Base-by-base conservation (phyloP, 352 stramenopile species). In the Globisporangium viniferum region DNA sequence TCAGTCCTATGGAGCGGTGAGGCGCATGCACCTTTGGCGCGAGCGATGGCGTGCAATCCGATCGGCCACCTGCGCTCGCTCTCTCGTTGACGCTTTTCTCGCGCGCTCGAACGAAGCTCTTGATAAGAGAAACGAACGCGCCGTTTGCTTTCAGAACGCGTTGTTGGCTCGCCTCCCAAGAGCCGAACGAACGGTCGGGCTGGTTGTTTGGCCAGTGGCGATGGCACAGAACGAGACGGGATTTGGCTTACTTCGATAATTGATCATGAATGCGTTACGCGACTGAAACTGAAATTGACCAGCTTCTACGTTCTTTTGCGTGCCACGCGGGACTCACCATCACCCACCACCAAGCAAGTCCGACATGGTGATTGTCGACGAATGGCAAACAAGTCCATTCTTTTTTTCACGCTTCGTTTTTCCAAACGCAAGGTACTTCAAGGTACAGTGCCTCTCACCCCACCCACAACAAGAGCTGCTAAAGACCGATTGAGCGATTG, bases 71-170 rank as follows among this genome's bases (percentile, higher is more conserved):
- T 7, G 15, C 41, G 15, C 15, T 49, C 41, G 15, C 15, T 49
- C 41, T 49, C 41, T 46, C 5, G 12, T 18, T 46, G 39, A 46
- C 10, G 39, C 39, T 46, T 14, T 46, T 20, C 39, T 5, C 15
- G 41, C 41, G 41, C 15, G 41, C 41, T 49, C 41, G 15, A 49
- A n/a, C 15, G 41, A n/a, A 9, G 41, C 41, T 49, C 15, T 49
- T 49, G n/a, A 20, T 20, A 49, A 15, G 15, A 55, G 48, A 55
- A 55, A 55, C 48, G 48, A 55, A 55, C 48, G 48, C 48, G 48
- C 20, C 48, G 48, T 46, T 46, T 46, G 39, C 48, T 55, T 55
- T 15, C 48, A 49, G 14, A 9, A 5, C 4, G 39, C 18, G 39
- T 14, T 27, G 2, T 55, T n/a, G 41, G 41, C 41, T 49, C 15